Conservation (phyloP, 2,329 filamentous ascomycete genomes). For the Xylaria multiplex region DNA sequence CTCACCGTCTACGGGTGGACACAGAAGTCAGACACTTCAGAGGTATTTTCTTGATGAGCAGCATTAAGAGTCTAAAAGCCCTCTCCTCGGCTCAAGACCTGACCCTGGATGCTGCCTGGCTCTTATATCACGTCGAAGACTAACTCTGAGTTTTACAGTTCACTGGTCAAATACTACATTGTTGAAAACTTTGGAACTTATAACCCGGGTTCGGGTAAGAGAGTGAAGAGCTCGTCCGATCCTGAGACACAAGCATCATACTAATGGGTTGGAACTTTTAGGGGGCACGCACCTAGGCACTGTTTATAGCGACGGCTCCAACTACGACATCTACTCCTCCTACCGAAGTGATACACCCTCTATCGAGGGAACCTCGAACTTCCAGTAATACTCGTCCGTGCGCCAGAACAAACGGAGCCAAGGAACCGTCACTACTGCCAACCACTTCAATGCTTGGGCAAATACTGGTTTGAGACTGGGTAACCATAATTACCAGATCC, state of each 20-base stretch:
- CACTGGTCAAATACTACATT: slow-evolving; percentile 55
- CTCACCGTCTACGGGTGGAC: slow-evolving; percentile 54
- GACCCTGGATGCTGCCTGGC: too few species aligned
- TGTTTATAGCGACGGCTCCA: slow-evolving; percentile 48
- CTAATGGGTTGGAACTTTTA: neutral
- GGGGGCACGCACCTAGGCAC: slow-evolving; percentile 49
- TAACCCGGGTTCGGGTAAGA: slow-evolving; percentile 49
- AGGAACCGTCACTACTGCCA: slow-evolving; percentile 41
- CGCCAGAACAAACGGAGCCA: slow-evolving; percentile 56
- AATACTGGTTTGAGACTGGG: slow-evolving; percentile 46
- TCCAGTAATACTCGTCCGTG: slow-evolving; percentile 62
- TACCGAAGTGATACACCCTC: slow-evolving; percentile 53
- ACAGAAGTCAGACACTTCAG: slow-evolving; percentile 16
- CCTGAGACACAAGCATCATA: neutral
- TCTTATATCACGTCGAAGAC: neutral
- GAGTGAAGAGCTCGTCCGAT: neutral
- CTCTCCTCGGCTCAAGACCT: too few species aligned
- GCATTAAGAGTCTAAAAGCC: too few species aligned
- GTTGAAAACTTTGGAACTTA: slow-evolving; percentile 56
- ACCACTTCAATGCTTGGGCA: slow-evolving; percentile 47
- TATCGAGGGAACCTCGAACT: slow-evolving; percentile 57
- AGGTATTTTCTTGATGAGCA: too few species aligned
- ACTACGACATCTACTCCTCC: slow-evolving; percentile 50
- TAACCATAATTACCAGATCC: slow-evolving; percentile 48
- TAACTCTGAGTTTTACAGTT: slow-evolving; percentile 37